Base-by-base conservation (phyloP, 768 basidiomycete species). In the Calocybe gangraenosa region DNA sequence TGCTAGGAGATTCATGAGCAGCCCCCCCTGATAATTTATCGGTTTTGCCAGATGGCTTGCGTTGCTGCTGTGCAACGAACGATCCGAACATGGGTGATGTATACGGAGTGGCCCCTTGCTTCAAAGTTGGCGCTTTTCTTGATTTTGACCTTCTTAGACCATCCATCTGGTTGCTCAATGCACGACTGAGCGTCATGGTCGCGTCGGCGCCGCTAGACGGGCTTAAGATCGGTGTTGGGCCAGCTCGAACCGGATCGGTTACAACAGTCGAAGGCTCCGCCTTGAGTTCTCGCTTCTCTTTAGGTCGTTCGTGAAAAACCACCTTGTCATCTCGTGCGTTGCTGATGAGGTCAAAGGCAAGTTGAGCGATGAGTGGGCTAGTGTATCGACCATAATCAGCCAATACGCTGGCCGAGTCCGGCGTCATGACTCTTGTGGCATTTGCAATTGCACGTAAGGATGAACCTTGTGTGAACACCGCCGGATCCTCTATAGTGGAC, bases 351-450 rank as follows among this genome's bases (percentile, higher is more conserved):
- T 79, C 75, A 45, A 85, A 67, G 0, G 90, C 89, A 2, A 89
- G 70, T 20, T 63, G 62, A 1, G 76, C 73, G 30, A 92, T 70
- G n/a, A 86, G 65, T 0, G 73, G 66, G 7, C 76, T 70, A 0
- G 82, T 81, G 8, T 85, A 87, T 3, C 61, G 67, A 0, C 85
- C 87, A 46, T 81, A 75, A 59, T 91, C 84, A 0, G 76, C 74
- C 8, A 92, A 74, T 45, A 92, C 78, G 52, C 87, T 88, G 10
- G 75, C 68, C 0, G 89, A 76, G 53, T 87, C 87, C 2, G 79
- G 73, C 0, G 86, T 86, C 88, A 92, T 91, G n/a, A 92, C 84
- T 2, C 90, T 79, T 1, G 85, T 92, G 1, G 90, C 88, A 44
- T 91, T 82, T 14, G 78, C 76, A 44, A 92, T 89, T 1, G 90